Percentiles rank a stretch among this genome's conserved stretches.
Evolutionary conservation across 2,329 filamentous ascomycete species (phyloP).

Genomic region (Neocatenulostroma microsporum): DNA sequence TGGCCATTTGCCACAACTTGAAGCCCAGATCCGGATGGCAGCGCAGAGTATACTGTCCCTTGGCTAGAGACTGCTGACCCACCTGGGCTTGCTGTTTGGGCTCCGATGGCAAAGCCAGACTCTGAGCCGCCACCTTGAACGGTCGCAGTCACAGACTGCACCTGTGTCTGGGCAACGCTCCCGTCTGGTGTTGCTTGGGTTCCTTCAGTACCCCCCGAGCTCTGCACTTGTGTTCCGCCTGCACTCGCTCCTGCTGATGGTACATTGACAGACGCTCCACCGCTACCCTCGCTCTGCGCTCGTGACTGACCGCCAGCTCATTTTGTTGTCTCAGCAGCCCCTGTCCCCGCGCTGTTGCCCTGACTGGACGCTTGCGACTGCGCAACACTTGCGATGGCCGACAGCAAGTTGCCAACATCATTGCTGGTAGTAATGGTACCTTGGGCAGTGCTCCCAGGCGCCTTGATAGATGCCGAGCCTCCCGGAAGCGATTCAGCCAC

Average conservation of each 20-base stretch:
- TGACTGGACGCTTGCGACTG: no score
- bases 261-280: no score
- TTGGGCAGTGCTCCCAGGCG: no score
- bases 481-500: no score
- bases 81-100: neutral
- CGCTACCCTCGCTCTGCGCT: no score
- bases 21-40: constrained; percentile 1
- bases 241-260: no score
- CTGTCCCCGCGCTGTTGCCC: no score
- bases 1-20: neutral
- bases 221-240: no score
- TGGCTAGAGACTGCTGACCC: neutral
- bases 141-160: neutral
- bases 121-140: neutral
- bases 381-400: neutral
- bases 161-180: no score
- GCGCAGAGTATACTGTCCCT: constrained; percentile 1
- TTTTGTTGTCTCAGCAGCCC: no score
- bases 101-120: neutral
- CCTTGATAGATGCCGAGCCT: no score
- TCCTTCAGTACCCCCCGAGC: neutral
- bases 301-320: no score
- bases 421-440: neutral
- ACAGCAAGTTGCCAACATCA: neutral
- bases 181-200: neutral